Evolutionary conservation across 352 stramenopile genomes (phyloP), one percentile per base, ranked within the genome.

Genomic region (Phytophthora pseudosyringae): DNA sequence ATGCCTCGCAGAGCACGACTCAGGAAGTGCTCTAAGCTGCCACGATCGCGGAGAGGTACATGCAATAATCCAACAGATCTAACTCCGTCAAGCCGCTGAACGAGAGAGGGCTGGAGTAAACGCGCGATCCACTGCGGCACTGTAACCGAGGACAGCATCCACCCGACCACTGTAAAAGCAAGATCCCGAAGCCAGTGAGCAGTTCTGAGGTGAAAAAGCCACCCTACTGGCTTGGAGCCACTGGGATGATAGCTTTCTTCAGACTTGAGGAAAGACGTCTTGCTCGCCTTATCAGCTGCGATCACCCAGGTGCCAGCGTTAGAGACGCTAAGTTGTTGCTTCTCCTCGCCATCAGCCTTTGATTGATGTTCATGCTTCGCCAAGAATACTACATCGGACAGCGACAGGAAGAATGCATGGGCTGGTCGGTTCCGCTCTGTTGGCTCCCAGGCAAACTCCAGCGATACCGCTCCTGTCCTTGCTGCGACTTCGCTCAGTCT

Each of bases 391-490:
- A 53, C 51, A 50, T 64, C 53, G 0, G 67, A 66, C 18, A 86
- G 29, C 3, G 69, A 63, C 5, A 70, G 69, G 41, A 92, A 90
- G 60, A 92, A 88, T 28, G 67, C 41, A n/a, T 68, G 53, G 6
- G 75, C 79, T 15, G 83, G 81, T 21, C 89, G 75, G 39, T 92
- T 92, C 2, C 83, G 72, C 49, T 83, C 81, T 9, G 83, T 92
- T 29, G 75, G 81, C 35, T 92, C 81, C 81, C 83, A 92, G 2
- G 36, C 26, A 55, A 89, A 71, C 12, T 69, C 40, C 12, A 91
- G 47, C 11, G 12, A 45, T 44, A 44, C 44, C 4, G 60, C 56
- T 13, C 46, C 47, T 21, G 25, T 29, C 16, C 36, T 52, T 5
- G 32, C 13, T 39, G 80, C 79, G 1, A 78, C 36, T 49, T 79